Evolutionary conservation across 2,329 filamentous ascomycete species (phyloP), one percentile per base, ranked within the genome.

Genomic region (Hymenoscyphus occultus): DNA sequence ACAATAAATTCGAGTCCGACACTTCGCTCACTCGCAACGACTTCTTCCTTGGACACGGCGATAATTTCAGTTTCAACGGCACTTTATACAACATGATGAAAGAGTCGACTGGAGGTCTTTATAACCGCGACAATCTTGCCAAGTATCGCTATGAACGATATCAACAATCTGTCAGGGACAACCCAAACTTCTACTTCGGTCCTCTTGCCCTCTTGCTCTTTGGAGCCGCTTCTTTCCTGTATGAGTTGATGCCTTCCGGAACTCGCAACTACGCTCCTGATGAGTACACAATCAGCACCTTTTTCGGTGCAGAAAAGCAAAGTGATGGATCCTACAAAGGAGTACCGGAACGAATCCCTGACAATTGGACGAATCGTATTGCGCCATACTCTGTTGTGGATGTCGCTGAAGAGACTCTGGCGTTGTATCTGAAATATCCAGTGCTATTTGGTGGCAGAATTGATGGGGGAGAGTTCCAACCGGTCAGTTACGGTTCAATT

Each of bases 361-460:
- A 61, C 6, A 70, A 72, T 48, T 72, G 70, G 69, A 64, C 56
- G 60, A 69, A 69, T 56, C 65, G 70, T 13, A 65, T 70, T 12
- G 32, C 58, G 16, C 70, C 70, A 13, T 72, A 69, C 56, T 64
- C 60, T 6, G 69, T 83, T 9, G 65, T 78, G 12, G 75, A 78
- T 45, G 74, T 77, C 39, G 76, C 74, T 6, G 60, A 28, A 5
- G 75, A 82, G 71, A 81, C 82, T 54, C 64, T 79, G 2, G 70
- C 71, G 1, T 75, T 77, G 74, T 81, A 82, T 65, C 65, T 77
- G 22, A 69, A 75, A 67, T 74, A 79, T 63, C 80, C 80, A 2
- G 79, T 81, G 12, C 71, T 78, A 0, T 80, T 81, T 60, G 79
- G 80, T 45, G 79, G 80, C 48, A 78, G 77, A 45, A 77, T 76